Percentiles rank a stretch among this genome's conserved stretches.
phyloP scores from a whole-genome alignment of 331 rosid species.

The Dryas integrifolia region DNA sequence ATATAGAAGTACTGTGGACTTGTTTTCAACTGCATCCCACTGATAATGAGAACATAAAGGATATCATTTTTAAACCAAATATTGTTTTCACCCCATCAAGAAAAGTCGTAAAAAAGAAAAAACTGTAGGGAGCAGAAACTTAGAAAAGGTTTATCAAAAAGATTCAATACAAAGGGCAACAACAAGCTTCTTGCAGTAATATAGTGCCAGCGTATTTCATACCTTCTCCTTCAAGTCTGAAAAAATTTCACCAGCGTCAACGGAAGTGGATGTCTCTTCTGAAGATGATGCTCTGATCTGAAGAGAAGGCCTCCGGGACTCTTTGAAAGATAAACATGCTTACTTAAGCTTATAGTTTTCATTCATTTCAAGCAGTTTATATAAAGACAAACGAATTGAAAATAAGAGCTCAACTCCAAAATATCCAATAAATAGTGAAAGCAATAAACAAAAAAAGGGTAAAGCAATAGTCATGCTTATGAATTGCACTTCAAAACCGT shows the following conservation, averaged over 20 bases:
- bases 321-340: conserved; percentile 31
- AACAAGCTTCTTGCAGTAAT: not conserved
- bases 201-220: conserved; percentile 20
- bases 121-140: not conserved
- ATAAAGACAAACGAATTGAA: not conserved
- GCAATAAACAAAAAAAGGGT: not conserved
- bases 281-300: conserved; percentile 76
- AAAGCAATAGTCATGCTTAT: not conserved
- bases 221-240: conserved; percentile 95
- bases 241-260: conserved; percentile 62
- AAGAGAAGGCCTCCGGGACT: conserved; percentile 48
- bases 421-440: not conserved
- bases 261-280: conserved; percentile 69
- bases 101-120: conserved; percentile 6
- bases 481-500: not conserved
- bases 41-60: conserved; percentile 31
- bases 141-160: not conserved
- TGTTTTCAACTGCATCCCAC: conserved; percentile 99
- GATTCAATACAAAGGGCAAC: not conserved
- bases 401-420: not conserved
- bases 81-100: not conserved
- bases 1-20: conserved; percentile 81
- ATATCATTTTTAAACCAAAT: conserved; percentile 21
- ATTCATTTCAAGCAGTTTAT: not conserved
- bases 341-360: conserved; percentile 3